These are phyloP conservation scores for Aspergillus nidulans DNA, from an alignment of 495 filamentous ascomycete species.

Conservation along the genomic window DNA sequence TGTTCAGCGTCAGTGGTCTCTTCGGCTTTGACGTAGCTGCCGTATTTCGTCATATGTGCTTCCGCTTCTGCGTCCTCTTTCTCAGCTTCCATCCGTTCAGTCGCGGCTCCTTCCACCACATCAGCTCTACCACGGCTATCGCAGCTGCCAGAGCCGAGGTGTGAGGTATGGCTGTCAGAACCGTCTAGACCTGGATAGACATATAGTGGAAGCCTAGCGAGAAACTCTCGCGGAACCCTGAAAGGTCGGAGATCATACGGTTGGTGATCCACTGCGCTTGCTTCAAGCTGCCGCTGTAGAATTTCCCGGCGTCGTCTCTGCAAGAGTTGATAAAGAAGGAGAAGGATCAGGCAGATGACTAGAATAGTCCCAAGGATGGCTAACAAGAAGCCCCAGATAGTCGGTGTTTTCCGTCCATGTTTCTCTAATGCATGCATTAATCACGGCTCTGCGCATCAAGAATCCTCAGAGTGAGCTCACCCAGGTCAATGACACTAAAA, in stretches of 20 bases:
- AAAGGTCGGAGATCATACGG: conserved; percentile 70
- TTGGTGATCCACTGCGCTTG: conserved; percentile 78
- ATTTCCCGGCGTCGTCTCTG: conserved; percentile 60
- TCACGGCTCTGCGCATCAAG: background rate
- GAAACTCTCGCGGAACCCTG: conserved; percentile 61
- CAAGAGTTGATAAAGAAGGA: conserved; percentile 67
- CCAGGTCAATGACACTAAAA: conserved; percentile 58
- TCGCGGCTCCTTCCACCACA: background rate
- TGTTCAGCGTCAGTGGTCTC: background rate
- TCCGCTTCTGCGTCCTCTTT: background rate
- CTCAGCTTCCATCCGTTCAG: background rate
- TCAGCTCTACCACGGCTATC: background rate
- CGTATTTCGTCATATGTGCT: background rate
- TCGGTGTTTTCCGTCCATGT: conserved; percentile 43
- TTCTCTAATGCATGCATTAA: conserved; percentile 10
- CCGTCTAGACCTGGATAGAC: conserved; percentile 53
- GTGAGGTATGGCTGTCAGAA: conserved; percentile 11
- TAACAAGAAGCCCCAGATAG: conserved; percentile 78
- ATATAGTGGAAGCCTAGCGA: conserved; percentile 70
- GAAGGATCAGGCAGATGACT: conserved; percentile 57
- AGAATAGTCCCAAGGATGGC: conserved; percentile 74
- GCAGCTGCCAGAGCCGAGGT: background rate
- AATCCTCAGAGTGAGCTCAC: conserved; percentile 30
- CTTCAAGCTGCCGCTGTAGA: conserved; percentile 63
- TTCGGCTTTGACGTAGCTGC: background rate